A percentile compares a stretch with the other conserved stretches of the same genome.
Conservation (phyloP, 768 basidiomycete species). For the Mycena maculata region DNA sequence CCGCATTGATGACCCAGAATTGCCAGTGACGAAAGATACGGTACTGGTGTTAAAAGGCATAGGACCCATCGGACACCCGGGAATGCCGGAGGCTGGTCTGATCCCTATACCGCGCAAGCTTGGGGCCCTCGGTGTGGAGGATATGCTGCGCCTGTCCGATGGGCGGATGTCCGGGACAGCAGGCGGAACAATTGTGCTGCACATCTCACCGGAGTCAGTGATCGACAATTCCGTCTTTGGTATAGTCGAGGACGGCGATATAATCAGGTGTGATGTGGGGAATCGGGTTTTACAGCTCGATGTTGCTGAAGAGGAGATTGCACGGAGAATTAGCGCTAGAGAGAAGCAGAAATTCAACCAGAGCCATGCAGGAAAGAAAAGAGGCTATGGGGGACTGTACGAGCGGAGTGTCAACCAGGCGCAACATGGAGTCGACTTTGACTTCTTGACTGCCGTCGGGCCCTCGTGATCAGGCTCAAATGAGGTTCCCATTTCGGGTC, state of each 20-base stretch:
- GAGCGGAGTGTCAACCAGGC: constrained; percentile 36
- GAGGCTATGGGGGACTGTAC: constrained; percentile 49
- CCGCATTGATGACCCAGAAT: constrained; percentile 59
- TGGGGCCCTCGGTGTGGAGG: constrained; percentile 53
- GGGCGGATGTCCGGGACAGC: constrained; percentile 75
- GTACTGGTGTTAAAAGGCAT: constrained; percentile 33
- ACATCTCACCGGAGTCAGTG: constrained; percentile 68
- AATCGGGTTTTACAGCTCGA: constrained; percentile 60
- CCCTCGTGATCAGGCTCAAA: constrained; percentile 3
- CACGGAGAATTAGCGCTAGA: constrained; percentile 55
- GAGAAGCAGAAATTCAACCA: constrained; percentile 43
- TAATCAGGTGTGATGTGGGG: constrained; percentile 61
- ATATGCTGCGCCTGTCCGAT: constrained; percentile 66
- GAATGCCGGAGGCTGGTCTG: constrained; percentile 34
- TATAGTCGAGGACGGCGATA: constrained; percentile 69
- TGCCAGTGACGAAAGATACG: constrained; percentile 29
- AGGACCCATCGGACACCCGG: constrained; percentile 34
- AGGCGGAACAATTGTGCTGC: constrained; percentile 59
- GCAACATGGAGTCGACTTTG: constrained; percentile 33
- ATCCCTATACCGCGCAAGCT: constrained; percentile 65
- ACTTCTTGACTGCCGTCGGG: constrained; percentile 33
- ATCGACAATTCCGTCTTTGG: constrained; percentile 69
- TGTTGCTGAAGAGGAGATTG: constrained; percentile 59
- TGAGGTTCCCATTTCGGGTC: background rate
- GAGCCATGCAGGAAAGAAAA: constrained; percentile 54